Evolutionary conservation across 345 rosid genomes (phyloP).

Genomic region (Eucalyptus cloeziana): DNA sequence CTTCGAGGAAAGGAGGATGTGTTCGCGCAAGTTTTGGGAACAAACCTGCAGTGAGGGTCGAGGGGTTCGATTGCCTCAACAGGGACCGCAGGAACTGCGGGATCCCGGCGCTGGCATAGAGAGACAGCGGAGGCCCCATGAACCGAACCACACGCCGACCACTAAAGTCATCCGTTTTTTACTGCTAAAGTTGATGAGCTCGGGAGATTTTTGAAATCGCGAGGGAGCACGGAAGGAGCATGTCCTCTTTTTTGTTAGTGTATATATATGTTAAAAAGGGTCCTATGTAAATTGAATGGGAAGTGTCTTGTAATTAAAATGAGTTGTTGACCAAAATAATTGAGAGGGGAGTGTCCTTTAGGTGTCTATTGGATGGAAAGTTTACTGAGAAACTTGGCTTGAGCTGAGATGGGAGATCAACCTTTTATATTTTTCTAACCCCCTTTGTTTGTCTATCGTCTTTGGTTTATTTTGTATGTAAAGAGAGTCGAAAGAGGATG

Average conservation of each 20-base stretch:
- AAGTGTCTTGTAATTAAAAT: neutral
- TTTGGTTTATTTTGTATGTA: neutral
- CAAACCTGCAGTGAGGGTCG: conserved; percentile 77
- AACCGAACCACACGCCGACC: neutral
- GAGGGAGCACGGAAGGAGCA: neutral
- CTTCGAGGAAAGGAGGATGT: conserved; percentile 56
- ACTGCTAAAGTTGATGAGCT: neutral
- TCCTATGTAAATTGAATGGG: neutral
- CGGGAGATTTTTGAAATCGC: neutral
- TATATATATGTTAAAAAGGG: neutral
- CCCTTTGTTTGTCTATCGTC: neutral
- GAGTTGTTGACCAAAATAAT: neutral
- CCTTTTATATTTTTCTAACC: neutral
- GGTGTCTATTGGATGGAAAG: neutral
- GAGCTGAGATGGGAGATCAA: neutral
- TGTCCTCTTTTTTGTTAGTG: neutral
- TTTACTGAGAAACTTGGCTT: neutral
- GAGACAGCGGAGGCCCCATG: neutral
- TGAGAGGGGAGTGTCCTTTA: neutral
- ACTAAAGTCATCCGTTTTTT: neutral
- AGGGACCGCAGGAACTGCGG: conserved; percentile 72
- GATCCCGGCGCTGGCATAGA: conserved; percentile 69
- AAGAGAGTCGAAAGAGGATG: neutral
- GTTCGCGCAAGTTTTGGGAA: conserved; percentile 63
- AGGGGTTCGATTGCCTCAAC: conserved; percentile 91